Evolutionary conservation across 345 rosid genomes (phyloP).

Genomic region (Xanthoceras sorbifolium): DNA sequence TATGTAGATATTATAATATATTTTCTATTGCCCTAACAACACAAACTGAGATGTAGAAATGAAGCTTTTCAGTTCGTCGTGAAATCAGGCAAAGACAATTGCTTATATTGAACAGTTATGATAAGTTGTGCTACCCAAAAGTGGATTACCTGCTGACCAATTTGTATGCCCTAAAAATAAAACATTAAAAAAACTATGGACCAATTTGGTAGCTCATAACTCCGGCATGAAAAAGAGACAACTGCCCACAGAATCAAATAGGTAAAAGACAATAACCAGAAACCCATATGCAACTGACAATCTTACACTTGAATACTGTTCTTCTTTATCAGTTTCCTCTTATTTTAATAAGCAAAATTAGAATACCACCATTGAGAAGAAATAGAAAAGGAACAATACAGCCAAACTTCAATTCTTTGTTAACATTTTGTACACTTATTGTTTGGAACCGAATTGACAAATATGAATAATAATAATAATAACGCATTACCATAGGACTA

Average conservation of each 20-base stretch:
- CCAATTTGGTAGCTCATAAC: slow-evolving; percentile 10
- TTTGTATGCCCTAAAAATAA: not conserved
- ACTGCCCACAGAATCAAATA: not conserved
- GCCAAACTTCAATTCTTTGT: not conserved
- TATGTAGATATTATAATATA: too few relatives aligned
- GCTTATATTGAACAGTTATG: too few relatives aligned
- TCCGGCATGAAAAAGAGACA: not conserved
- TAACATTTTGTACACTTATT: slow-evolving; percentile 6
- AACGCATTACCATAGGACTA: not conserved
- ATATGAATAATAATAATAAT: not conserved
- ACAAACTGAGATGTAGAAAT: too few relatives aligned
- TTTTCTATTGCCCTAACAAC: too few relatives aligned
- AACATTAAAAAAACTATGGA: not conserved
- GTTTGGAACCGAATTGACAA: slow-evolving; percentile 7
- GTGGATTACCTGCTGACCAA: not conserved
- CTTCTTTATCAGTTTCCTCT: not conserved
- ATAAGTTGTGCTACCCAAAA: too few relatives aligned
- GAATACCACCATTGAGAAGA: not conserved
- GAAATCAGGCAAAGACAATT: too few relatives aligned
- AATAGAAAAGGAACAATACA: not conserved
- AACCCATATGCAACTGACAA: not conserved
- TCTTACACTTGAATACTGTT: not conserved
- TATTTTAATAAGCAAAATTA: not conserved
- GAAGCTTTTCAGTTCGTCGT: too few relatives aligned
- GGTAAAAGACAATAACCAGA: not conserved